Percentiles rank a stretch among this genome's conserved stretches.
phyloP scores from a whole-genome alignment of 78 protist genomes.

The Mastigamoeba balamuthi region DNA sequence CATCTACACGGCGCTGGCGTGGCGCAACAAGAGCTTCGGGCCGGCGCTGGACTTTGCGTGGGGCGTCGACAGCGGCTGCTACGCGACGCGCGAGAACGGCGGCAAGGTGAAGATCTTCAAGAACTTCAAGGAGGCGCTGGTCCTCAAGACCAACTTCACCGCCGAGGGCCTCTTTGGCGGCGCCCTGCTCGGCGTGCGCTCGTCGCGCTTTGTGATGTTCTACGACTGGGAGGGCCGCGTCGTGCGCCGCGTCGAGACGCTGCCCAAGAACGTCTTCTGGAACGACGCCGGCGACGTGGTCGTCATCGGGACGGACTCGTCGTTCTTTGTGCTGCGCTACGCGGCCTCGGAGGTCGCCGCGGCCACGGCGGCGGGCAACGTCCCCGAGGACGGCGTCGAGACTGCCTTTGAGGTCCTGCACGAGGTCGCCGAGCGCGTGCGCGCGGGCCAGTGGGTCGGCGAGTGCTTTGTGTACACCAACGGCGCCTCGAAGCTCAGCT shows the following conservation, averaged over 20 bases:
- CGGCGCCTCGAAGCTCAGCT: constrained; percentile 69
- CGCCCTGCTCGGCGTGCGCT: constrained; percentile 64
- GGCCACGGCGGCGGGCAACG: constrained; percentile 36
- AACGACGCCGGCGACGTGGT: constrained; percentile 65
- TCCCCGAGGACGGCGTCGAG: constrained; percentile 82
- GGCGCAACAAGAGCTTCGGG: constrained; percentile 90
- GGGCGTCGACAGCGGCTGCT: constrained; percentile 40
- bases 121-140: constrained; percentile 70
- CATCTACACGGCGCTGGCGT: constrained; percentile 88
- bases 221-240: constrained; percentile 89
- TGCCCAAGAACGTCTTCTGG: constrained; percentile 74
- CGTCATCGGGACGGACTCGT: constrained; percentile 61
- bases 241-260: constrained; percentile 81
- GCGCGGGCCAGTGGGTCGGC: constrained; percentile 85
- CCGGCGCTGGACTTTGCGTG: constrained; percentile 91
- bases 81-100: constrained; percentile 59
- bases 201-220: constrained; percentile 55
- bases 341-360: constrained; percentile 40
- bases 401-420: constrained; percentile 78
- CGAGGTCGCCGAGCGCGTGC: constrained; percentile 58
- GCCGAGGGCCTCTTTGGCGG: constrained; percentile 92
- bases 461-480: constrained; percentile 91
- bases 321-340: constrained; percentile 74
- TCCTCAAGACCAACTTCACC: constrained; percentile 47
- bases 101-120: constrained; percentile 67